These are phyloP conservation scores for Thelonectria discophora DNA, from an alignment of 2,329 filamentous ascomycete species.

Conservation along the genomic window DNA sequence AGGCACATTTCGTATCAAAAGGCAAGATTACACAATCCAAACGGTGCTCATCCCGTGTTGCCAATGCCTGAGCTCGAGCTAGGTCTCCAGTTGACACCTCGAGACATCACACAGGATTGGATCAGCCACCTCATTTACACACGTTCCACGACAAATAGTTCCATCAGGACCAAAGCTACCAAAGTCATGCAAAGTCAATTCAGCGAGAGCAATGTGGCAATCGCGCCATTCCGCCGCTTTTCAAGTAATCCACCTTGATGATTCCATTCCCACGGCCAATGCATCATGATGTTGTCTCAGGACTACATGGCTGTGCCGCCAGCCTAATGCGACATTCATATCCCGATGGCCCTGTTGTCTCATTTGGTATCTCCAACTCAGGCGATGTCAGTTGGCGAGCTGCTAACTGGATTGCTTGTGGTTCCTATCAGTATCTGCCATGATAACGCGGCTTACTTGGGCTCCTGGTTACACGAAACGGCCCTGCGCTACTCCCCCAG, in stretches of 20 bases:
- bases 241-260: neutral
- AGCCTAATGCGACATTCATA: neutral
- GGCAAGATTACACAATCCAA: slow-evolving; percentile 13
- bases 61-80: neutral
- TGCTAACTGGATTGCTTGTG: neutral
- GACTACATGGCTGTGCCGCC: neutral
- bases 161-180: neutral
- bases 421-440: too few relatives aligned
- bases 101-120: neutral
- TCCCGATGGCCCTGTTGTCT: neutral
- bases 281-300: neutral
- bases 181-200: neutral
- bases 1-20: slow-evolving; percentile 5
- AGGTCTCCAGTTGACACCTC: neutral
- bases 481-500: neutral
- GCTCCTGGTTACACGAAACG: neutral
- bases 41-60: neutral
- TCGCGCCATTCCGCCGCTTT: neutral
- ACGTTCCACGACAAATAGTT: neutral
- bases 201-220: neutral
- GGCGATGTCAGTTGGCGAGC: neutral
- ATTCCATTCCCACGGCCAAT: neutral
- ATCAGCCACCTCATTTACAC: neutral
- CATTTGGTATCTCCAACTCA: neutral
- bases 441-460: neutral